phyloP scores from a whole-genome alignment of 768 basidiomycete species.

The Terana coerulea region DNA sequence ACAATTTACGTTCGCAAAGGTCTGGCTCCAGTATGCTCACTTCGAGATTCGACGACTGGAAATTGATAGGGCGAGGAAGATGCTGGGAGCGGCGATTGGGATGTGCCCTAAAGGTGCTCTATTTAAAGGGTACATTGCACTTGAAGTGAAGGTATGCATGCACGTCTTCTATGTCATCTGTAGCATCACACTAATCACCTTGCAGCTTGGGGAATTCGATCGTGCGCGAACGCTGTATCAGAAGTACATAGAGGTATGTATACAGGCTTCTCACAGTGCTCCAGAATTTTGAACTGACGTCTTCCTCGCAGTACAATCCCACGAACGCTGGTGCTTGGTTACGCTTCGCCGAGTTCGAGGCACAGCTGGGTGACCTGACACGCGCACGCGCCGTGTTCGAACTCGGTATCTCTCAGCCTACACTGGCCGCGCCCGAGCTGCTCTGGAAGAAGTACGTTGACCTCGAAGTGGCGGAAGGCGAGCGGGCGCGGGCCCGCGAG shows the following conservation, averaged over 20 bases:
- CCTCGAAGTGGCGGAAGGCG: conserved; percentile 92
- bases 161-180: not conserved
- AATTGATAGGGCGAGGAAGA: conserved; percentile 78
- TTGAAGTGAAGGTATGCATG: conserved; percentile 76
- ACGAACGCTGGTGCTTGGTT: conserved; percentile 94
- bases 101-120: conserved; percentile 95
- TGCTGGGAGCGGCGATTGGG: conserved; percentile 87
- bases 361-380: conserved; percentile 76
- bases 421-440: conserved; percentile 91
- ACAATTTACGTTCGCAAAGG: conserved; percentile 94
- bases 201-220: conserved; percentile 89
- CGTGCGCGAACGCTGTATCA: conserved; percentile 88
- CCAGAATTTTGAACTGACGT: too few relatives aligned
- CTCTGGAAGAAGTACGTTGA: conserved; percentile 95
- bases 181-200: too few relatives aligned
- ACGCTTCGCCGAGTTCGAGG: conserved; percentile 89
- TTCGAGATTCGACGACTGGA: conserved; percentile 88
- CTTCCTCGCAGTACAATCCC: conserved; percentile 61
- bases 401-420: conserved; percentile 82
- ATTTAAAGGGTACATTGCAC: conserved; percentile 94
- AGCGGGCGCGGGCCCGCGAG: conserved; percentile 73
- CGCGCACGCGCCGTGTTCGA: conserved; percentile 94
- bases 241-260: conserved; percentile 84
- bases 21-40: conserved; percentile 92
- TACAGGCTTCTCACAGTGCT: too few relatives aligned